A percentile compares a stretch with the other conserved stretches of the same genome.
phyloP scores from a whole-genome alignment of 2,329 filamentous ascomycete genomes.

The Lasiodiplodia citricola region DNA sequence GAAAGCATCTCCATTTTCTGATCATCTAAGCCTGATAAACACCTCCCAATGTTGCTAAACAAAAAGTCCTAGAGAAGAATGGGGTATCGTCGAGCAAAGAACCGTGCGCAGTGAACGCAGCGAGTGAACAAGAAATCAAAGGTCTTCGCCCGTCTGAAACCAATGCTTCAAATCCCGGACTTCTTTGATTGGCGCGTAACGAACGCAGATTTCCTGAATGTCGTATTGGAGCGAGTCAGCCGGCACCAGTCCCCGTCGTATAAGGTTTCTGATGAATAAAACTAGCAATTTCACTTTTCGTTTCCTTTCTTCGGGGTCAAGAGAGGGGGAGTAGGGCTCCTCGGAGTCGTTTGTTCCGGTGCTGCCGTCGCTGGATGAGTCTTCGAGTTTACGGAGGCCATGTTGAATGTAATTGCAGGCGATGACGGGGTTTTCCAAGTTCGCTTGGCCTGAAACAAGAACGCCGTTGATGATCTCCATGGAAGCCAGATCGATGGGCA shows the following conservation, averaged over 20 bases:
- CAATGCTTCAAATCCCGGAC: conserved; percentile 44
- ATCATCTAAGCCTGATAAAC: background rate
- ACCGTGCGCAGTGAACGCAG: background rate
- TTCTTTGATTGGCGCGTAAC: conserved; percentile 48
- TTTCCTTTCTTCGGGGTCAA: conserved; percentile 43
- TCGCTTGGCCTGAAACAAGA: conserved; percentile 35
- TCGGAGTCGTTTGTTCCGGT: conserved; percentile 27
- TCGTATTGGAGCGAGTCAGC: conserved; percentile 44
- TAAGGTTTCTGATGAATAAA: conserved; percentile 46
- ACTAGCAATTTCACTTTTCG: conserved; percentile 44
- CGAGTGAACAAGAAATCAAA: background rate
- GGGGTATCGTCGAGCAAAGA: conserved; percentile 13
- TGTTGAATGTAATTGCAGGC: conserved; percentile 46
- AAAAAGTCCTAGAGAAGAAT: background rate
- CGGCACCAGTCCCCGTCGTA: conserved; percentile 38
- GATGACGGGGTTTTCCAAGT: conserved; percentile 38
- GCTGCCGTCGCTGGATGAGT: conserved; percentile 13
- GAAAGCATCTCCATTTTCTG: background rate
- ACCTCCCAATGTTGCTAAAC: conserved; percentile 11
- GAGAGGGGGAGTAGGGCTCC: conserved; percentile 27
- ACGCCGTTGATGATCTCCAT: conserved; percentile 48
- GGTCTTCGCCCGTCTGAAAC: conserved; percentile 28
- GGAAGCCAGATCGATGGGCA: conserved; percentile 43
- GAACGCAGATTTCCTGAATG: conserved; percentile 47
- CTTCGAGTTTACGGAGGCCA: conserved; percentile 42